These are phyloP conservation scores for Fraxinus angustifolia DNA, from an alignment of 305 asterid species.

Conservation along the genomic window DNA sequence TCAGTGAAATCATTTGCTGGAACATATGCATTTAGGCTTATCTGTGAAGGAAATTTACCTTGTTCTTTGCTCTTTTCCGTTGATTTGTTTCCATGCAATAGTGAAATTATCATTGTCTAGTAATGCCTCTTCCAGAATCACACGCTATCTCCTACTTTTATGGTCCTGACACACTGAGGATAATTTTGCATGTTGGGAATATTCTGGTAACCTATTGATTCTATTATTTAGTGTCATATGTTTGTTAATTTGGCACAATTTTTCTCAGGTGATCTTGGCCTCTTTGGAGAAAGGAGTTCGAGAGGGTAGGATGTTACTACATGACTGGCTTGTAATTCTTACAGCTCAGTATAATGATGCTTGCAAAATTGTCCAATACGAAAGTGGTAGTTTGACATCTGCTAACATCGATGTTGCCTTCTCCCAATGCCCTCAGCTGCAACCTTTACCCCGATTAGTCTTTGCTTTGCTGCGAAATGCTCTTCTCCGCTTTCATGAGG, in stretches of 20 bases:
- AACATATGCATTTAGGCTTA: not conserved
- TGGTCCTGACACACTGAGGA: not conserved
- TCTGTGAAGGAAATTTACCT: conserved; percentile 1
- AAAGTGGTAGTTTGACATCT: conserved; percentile 50
- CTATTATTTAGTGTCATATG: conserved; percentile 6
- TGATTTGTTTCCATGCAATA: conserved; percentile 12
- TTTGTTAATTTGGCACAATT: conserved; percentile 11
- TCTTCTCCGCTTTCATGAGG: conserved; percentile 95
- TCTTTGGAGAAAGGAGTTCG: conserved; percentile 94
- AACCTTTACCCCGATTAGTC: conserved; percentile 78
- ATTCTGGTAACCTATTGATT: not conserved
- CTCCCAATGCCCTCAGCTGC: conserved; percentile 93
- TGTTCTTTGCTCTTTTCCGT: not conserved
- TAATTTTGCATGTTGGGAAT: not conserved
- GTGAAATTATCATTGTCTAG: conserved; percentile 2
- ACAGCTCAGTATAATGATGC: conserved; percentile 87
- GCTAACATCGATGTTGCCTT: conserved; percentile 71
- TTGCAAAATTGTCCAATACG: conserved; percentile 60
- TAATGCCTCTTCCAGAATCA: conserved; percentile 8
- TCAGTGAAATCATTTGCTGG: not conserved
- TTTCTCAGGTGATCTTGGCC: conserved; percentile 74
- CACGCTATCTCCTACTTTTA: not conserved
- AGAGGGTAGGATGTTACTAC: conserved; percentile 84
- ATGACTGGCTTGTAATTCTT: conserved; percentile 96
- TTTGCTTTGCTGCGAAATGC: conserved; percentile 88